Base-by-base conservation (phyloP, 371 early-diverging fungal genomes). In the Syncephalastrum monosporum region DNA sequence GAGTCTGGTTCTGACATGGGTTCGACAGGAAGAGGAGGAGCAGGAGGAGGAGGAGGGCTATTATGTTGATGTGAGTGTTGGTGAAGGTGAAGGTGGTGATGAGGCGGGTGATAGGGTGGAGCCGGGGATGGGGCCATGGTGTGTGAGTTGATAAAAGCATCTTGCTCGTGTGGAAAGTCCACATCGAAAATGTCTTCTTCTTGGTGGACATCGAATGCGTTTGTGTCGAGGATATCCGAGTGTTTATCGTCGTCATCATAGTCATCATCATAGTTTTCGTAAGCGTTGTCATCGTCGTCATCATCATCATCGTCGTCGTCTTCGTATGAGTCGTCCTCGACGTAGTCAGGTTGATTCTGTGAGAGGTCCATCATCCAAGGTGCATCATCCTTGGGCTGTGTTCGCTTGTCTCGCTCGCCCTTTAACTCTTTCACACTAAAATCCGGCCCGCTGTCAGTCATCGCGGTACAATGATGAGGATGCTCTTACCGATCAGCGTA, bases 401-500 rank as follows among this genome's bases (percentile, higher is more conserved):
- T 56, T n/a, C 61, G 66, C 23, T 55, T 47, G 24, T 77, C 72
- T 21, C 82, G 63, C 38, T 77, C 87, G 0, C 90, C 88, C 68
- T 92, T 92, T 59, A 95, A 72, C 51, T 91, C 93, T 69, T 95
- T 95, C 47, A 95, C 95, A 60, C 93, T 90, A 60, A 33, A 19
- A 4, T 3, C 21, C 21, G 21, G 2, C 21, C 21, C 0, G 21
- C 21, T 2, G 21, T 21, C 21, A 21, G 21, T 21, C 21, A 21
- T 43, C 12, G 14, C 33, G 23, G 45, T 19, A 17, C 1, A 1
- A 29, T 21, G 13, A 47, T 46, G 13, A 47, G 4, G 19, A 21
- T 14, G n/a, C 1, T 17, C 21, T 56, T 83, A 91, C 91, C 93
- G 81, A 71, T 97, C 96, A 8, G 99, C 99, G 71, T 99, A 99